Evolutionary conservation across 2,329 filamentous ascomycete species (phyloP).

Genomic region (Hypoxylon sp.): DNA sequence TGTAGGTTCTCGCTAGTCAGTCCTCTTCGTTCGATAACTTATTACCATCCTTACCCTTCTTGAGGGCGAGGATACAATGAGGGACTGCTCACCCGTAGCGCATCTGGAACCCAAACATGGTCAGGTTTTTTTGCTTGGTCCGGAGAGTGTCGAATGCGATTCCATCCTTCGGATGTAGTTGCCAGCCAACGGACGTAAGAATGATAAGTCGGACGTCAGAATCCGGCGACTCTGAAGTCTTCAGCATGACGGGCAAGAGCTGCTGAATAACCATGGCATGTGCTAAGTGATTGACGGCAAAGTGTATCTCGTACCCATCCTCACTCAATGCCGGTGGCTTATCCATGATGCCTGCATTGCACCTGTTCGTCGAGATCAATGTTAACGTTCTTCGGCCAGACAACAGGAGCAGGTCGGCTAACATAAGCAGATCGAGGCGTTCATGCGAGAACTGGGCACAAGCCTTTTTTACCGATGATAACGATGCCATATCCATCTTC

Average conservation of each 20-base stretch:
- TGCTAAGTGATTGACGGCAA: slow-evolving; percentile 63
- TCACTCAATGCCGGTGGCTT: slow-evolving; percentile 55
- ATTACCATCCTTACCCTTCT: not conserved
- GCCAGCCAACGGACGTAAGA: slow-evolving; percentile 48
- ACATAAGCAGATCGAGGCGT: slow-evolving; percentile 62
- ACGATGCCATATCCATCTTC: slow-evolving; percentile 59
- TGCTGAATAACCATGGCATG: slow-evolving; percentile 60
- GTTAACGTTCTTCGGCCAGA: not conserved
- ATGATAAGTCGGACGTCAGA: slow-evolving; percentile 51
- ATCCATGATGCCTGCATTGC: slow-evolving; percentile 63
- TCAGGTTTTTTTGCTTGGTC: slow-evolving; percentile 44
- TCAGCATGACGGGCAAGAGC: slow-evolving; percentile 50
- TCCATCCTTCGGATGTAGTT: slow-evolving; percentile 41
- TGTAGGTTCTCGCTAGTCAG: slow-evolving; percentile 50
- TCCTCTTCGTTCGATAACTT: not conserved
- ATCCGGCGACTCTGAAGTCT: slow-evolving; percentile 43
- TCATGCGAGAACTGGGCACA: slow-evolving; percentile 54
- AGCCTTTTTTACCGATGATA: slow-evolving; percentile 57
- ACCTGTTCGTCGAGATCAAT: slow-evolving; percentile 36
- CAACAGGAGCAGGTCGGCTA: slow-evolving; percentile 2
- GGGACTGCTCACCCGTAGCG: slow-evolving; percentile 49
- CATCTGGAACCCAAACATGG: slow-evolving; percentile 40
- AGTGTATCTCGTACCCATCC: slow-evolving; percentile 63
- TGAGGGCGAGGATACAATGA: not conserved
- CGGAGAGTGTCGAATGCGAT: slow-evolving; percentile 49